These are phyloP conservation scores for Ogataea saltuana DNA, from an alignment of 805 yeast species.

Conservation along the genomic window DNA sequence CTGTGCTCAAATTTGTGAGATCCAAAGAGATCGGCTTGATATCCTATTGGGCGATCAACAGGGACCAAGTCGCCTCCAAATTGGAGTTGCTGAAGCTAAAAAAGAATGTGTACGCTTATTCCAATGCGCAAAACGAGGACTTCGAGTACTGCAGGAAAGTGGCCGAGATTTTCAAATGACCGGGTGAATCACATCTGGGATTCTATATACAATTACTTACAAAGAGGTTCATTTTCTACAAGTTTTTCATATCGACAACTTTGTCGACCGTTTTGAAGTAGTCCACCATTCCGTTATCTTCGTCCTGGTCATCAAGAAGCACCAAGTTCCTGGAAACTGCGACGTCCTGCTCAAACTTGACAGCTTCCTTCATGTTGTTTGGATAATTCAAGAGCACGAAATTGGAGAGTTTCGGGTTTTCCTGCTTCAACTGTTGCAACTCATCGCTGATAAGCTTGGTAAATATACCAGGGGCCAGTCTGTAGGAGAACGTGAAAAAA, in stretches of 20 bases:
- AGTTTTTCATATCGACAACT: conserved; percentile 30
- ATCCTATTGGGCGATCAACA: conserved; percentile 36
- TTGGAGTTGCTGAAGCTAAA: conserved; percentile 11
- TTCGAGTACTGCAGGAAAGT: conserved; percentile 23
- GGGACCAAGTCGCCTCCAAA: conserved; percentile 31
- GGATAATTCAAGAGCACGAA: conserved; percentile 63
- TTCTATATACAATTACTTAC: conserved; percentile 12
- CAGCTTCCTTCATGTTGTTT: conserved; percentile 60
- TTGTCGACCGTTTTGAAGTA: conserved; percentile 71
- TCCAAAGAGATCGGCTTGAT: conserved; percentile 26
- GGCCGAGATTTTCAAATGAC: conserved; percentile 14
- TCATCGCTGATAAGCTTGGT: conserved; percentile 49
- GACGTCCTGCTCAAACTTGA: conserved; percentile 71
- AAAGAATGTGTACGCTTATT: conserved; percentile 22
- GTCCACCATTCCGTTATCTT: conserved; percentile 54
- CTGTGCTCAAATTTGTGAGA: conserved; percentile 23
- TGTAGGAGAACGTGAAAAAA: conserved; percentile 33
- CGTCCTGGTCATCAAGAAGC: conserved; percentile 28
- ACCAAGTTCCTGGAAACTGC: conserved; percentile 47
- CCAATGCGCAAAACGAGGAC: conserved; percentile 26
- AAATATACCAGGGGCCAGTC: conserved; percentile 45
- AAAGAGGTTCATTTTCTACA: conserved; percentile 12
- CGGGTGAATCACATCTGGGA: conserved; percentile 8
- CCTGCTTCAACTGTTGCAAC: conserved; percentile 25
- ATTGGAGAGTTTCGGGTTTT: conserved; percentile 41